Conservation (phyloP, 2,329 filamentous ascomycete genomes). For the Stenocarpella maydis region DNA sequence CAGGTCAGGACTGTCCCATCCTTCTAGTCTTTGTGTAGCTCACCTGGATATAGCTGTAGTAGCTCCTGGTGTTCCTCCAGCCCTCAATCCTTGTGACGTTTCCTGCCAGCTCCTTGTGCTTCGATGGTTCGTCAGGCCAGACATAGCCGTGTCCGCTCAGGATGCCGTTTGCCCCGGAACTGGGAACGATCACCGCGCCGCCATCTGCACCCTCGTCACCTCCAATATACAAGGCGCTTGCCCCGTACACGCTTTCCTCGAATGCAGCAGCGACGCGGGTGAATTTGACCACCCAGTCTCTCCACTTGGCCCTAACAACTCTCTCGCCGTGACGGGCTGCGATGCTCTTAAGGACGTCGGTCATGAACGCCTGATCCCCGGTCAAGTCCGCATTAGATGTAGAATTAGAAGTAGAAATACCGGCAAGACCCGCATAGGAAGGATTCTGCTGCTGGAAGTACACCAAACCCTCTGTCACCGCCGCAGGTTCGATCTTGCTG, state of each 20-base stretch:
- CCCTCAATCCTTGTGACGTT: slow-evolving; percentile 95
- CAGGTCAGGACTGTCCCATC: slow-evolving; percentile 43
- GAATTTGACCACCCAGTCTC: slow-evolving; percentile 93
- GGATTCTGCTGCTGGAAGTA: slow-evolving; percentile 88
- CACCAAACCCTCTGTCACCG: slow-evolving; percentile 81
- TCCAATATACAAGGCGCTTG: slow-evolving; percentile 86
- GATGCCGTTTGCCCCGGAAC: slow-evolving; percentile 27
- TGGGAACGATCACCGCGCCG: slow-evolving; percentile 60
- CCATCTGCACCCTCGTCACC: slow-evolving; percentile 71
- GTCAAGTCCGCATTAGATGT: slow-evolving; percentile 70
- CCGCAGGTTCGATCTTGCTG: slow-evolving; percentile 81
- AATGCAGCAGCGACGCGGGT: slow-evolving; percentile 92
- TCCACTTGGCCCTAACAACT: slow-evolving; percentile 90
- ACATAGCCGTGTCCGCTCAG: slow-evolving; percentile 88
- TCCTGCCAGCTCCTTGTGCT: slow-evolving; percentile 85
- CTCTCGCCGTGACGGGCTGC: slow-evolving; percentile 86
- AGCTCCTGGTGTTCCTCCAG: slow-evolving; percentile 94
- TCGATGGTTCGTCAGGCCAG: slow-evolving; percentile 84
- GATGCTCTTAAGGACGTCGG: slow-evolving; percentile 83
- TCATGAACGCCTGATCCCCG: slow-evolving; percentile 89
- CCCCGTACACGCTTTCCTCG: slow-evolving; percentile 94
- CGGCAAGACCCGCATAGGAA: slow-evolving; percentile 59
- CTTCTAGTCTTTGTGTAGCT: slow-evolving; percentile 36
- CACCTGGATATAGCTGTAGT: slow-evolving; percentile 93
- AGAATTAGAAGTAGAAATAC: slow-evolving; percentile 49